These are phyloP conservation scores for Balamuthia mandrillaris DNA, from an alignment of 208 protist species.

Conservation along the genomic window DNA sequence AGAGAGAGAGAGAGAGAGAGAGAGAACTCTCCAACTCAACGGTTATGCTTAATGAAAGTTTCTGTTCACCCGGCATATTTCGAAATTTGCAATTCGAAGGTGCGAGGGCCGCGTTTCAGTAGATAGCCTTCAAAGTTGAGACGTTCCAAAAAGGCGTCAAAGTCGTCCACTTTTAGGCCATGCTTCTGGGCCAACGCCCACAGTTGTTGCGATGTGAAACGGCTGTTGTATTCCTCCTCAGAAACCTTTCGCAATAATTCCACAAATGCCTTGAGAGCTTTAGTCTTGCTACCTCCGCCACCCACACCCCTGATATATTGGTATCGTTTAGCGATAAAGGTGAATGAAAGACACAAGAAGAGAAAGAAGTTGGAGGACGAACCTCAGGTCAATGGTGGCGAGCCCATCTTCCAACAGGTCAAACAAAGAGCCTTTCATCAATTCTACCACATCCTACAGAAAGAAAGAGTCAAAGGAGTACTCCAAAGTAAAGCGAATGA, in stretches of 20 bases:
- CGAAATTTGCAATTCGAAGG: slow-evolving; percentile 19
- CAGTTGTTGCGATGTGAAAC: not conserved
- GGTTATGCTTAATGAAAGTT: no score
- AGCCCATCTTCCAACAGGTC: slow-evolving; percentile 65
- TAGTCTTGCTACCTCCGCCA: slow-evolving; percentile 53
- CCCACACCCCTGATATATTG: no score
- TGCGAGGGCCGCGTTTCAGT: not conserved
- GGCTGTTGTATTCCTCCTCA: not conserved
- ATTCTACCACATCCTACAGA: slow-evolving; percentile 81
- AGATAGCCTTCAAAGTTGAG: slow-evolving; percentile 27
- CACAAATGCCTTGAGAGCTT: slow-evolving; percentile 44
- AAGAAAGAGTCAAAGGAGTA: not conserved
- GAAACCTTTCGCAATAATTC: not conserved
- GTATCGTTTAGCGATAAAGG: not conserved
- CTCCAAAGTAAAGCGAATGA: not conserved
- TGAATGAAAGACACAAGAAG: not conserved
- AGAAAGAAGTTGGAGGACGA: not conserved
- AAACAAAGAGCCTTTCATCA: slow-evolving; percentile 77
- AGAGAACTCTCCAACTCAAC: no score
- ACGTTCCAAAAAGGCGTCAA: slow-evolving; percentile 22
- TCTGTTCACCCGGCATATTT: no score
- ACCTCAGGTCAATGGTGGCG: slow-evolving; percentile 64
- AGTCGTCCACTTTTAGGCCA: not conserved
- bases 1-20: no score
- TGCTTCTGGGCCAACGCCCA: not conserved